These are phyloP conservation scores for Heteromeles arbutifolia DNA, from an alignment of 306 rosid genomes.

Conservation along the genomic window DNA sequence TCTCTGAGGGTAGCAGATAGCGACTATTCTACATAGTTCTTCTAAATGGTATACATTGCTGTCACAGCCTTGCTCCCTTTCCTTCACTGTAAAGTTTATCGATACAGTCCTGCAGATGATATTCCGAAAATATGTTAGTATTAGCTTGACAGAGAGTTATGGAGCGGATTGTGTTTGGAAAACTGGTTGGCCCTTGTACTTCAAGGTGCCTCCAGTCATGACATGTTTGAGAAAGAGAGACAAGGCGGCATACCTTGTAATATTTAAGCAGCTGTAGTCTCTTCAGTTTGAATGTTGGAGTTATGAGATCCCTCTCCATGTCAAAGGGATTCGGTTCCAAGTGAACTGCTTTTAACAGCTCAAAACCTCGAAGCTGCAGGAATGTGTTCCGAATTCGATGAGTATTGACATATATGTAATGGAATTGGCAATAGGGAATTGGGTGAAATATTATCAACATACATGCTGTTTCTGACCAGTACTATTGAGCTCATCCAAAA, in stretches of 20 bases:
- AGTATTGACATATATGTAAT: not conserved
- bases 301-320: constrained; percentile 80
- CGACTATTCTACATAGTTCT: not conserved
- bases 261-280: constrained; percentile 70
- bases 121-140: not conserved
- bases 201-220: not conserved
- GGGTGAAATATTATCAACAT: constrained; percentile 11
- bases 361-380: constrained; percentile 86
- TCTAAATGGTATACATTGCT: not conserved
- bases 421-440: constrained; percentile 8
- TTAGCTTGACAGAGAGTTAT: not conserved
- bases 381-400: constrained; percentile 18
- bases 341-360: constrained; percentile 70
- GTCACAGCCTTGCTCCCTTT: constrained; percentile 35
- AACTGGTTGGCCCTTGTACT: not conserved
- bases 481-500: constrained; percentile 75
- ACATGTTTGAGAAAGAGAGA: not conserved
- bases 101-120: constrained; percentile 46
- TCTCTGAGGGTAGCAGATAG: not conserved
- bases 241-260: constrained; percentile 51
- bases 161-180: not conserved
- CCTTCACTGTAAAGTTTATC: constrained; percentile 66
- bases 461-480: constrained; percentile 67
- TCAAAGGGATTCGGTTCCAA: constrained; percentile 81
- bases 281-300: constrained; percentile 91